phyloP scores from a whole-genome alignment of 345 rosid genomes.

The Hevea brasiliensis region DNA sequence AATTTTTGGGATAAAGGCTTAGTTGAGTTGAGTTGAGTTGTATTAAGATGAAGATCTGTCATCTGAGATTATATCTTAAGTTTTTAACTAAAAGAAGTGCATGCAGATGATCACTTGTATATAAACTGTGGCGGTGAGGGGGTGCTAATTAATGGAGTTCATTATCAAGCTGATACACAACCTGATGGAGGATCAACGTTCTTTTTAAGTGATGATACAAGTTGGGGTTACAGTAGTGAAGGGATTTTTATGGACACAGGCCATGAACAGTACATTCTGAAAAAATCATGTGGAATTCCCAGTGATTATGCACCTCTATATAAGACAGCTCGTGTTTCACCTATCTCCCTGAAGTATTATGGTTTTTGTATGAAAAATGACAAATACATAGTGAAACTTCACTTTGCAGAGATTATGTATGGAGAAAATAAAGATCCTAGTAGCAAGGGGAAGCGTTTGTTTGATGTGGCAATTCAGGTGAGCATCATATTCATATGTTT shows the following conservation, averaged over 20 bases:
- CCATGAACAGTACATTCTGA: neutral
- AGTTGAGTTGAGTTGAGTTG: no score
- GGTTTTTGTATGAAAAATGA: slow-evolving; percentile 8
- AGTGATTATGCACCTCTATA: slow-evolving; percentile 2
- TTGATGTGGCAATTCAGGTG: slow-evolving; percentile 9
- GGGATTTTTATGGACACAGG: neutral
- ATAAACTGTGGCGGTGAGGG: slow-evolving; percentile 2
- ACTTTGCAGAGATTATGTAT: slow-evolving; percentile 1
- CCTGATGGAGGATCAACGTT: slow-evolving; percentile 8
- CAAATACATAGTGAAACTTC: slow-evolving; percentile 7
- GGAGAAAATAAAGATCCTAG: slow-evolving; percentile 5
- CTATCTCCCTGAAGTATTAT: neutral
- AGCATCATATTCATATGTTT: neutral
- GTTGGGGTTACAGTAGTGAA: neutral
- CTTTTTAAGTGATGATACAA: neutral
- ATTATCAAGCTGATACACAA: slow-evolving; percentile 1
- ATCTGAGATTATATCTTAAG: no score
- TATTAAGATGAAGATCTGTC: no score
- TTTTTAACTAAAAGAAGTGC: neutral
- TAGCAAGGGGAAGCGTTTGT: neutral
- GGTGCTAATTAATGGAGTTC: neutral
- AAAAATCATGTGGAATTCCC: slow-evolving; percentile 6
- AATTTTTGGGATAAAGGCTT: no score
- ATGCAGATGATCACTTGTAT: slow-evolving; percentile 3
- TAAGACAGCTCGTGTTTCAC: slow-evolving; percentile 2